phyloP scores from a whole-genome alignment of 768 basidiomycete genomes.

The Porpolomopsis calyptriformis region DNA sequence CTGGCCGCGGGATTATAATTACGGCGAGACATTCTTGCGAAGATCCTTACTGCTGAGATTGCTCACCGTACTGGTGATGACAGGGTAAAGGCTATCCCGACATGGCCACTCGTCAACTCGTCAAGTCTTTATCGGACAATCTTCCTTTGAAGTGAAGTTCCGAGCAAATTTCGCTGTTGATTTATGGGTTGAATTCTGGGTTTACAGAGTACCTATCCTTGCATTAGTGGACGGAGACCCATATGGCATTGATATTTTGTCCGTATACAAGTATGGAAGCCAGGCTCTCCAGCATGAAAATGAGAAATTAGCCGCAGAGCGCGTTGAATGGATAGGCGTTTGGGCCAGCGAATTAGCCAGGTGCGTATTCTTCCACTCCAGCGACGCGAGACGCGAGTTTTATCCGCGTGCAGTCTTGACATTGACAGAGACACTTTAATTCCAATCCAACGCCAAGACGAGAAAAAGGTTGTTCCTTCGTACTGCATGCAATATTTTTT shows the following conservation, averaged over 20 bases:
- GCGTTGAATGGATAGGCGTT: constrained; percentile 76
- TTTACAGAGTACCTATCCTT: constrained; percentile 58
- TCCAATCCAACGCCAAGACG: constrained; percentile 59
- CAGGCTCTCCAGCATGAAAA: constrained; percentile 59
- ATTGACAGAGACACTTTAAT: constrained; percentile 53
- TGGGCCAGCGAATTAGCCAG: constrained; percentile 52
- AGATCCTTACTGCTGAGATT: background rate
- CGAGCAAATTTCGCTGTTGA: background rate
- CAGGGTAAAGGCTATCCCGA: constrained; percentile 99
- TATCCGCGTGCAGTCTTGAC: constrained; percentile 34
- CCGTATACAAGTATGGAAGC: constrained; percentile 80
- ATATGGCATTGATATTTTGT: constrained; percentile 85
- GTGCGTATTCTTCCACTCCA: constrained; percentile 28
- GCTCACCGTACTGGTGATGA: background rate
- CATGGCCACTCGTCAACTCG: constrained; percentile 76
- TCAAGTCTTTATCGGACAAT: constrained; percentile 58
- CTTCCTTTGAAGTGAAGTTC: constrained; percentile 48
- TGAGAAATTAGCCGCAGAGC: constrained; percentile 50
- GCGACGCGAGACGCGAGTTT: background rate
- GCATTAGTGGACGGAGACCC: constrained; percentile 86
- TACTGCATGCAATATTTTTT: background rate
- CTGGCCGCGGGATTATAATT: constrained; percentile 63
- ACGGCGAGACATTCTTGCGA: constrained; percentile 46
- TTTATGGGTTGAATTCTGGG: background rate
- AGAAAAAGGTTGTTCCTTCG: constrained; percentile 51